These are phyloP conservation scores for Sporodiniella umbellata DNA, from an alignment of 371 early-diverging fungal species.

Conservation along the genomic window DNA sequence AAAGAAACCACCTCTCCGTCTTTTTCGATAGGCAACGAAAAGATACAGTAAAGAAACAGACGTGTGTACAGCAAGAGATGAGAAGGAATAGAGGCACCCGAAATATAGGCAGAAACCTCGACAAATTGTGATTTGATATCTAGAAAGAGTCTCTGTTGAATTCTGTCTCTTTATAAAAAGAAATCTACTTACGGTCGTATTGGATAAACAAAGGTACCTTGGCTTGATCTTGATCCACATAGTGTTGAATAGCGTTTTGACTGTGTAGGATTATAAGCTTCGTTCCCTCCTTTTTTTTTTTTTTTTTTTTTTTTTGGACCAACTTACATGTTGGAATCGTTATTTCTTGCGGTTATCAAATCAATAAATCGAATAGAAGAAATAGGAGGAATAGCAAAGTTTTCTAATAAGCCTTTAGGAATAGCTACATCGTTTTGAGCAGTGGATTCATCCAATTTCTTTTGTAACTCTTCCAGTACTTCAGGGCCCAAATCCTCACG, in stretches of 20 bases:
- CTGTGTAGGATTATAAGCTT: no score
- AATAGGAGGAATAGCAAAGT: slow-evolving; percentile 57
- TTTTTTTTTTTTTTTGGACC: background rate
- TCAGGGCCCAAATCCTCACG: slow-evolving; percentile 48
- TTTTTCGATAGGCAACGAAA: slow-evolving; percentile 51
- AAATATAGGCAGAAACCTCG: slow-evolving; percentile 49
- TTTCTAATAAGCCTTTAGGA: slow-evolving; percentile 57
- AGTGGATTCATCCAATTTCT: slow-evolving; percentile 50
- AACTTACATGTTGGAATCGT: slow-evolving; percentile 43
- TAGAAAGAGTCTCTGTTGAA: no score
- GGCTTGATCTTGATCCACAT: slow-evolving; percentile 48
- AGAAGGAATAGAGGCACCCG: slow-evolving; percentile 46
- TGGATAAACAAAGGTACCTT: slow-evolving; percentile 63
- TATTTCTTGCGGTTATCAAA: slow-evolving; percentile 55
- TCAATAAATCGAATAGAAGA: slow-evolving; percentile 61
- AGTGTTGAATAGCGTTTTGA: slow-evolving; percentile 49
- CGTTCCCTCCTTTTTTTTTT: no score
- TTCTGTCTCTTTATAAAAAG: background rate
- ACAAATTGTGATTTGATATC: slow-evolving; percentile 62
- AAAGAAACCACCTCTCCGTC: slow-evolving; percentile 41
- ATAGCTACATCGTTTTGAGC: slow-evolving; percentile 54
- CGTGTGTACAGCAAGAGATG: slow-evolving; percentile 55
- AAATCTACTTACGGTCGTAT: slow-evolving; percentile 52
- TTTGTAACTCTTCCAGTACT: slow-evolving; percentile 48
- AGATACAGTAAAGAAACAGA: slow-evolving; percentile 58